Evolutionary conservation across 208 protist species (phyloP).

Genomic region (Acanthamoeba culbertsoni): DNA sequence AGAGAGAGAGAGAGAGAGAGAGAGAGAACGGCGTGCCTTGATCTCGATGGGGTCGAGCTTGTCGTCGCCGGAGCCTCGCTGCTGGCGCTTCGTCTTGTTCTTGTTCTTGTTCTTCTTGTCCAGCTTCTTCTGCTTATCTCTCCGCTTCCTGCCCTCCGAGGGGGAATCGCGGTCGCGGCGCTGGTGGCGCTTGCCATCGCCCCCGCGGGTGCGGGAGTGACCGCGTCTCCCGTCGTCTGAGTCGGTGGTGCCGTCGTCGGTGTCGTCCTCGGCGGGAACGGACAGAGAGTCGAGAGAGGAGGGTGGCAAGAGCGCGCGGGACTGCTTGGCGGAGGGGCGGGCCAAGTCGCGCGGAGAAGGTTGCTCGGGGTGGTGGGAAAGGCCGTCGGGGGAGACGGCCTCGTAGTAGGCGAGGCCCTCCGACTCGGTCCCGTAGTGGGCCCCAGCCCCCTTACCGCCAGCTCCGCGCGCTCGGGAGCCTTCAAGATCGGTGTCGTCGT

Average conservation of each 20-base stretch:
- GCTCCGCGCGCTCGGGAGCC: not conserved
- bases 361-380: too few relatives aligned
- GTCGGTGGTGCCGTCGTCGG: not conserved
- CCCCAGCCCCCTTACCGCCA: not conserved
- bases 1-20: not conserved
- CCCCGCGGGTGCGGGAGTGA: not conserved
- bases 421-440: not conserved
- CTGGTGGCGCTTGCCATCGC: not conserved
- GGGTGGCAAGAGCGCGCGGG: not conserved
- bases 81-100: not conserved
- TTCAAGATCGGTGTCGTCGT: slow-evolving; percentile 12
- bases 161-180: not conserved
- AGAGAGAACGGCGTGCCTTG: not conserved
- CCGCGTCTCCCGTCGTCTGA: not conserved
- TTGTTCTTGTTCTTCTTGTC: not conserved
- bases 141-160: too few relatives aligned
- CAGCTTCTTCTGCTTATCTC: too few relatives aligned
- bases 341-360: too few relatives aligned
- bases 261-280: not conserved
- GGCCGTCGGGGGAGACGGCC: not conserved
- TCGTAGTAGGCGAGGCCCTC: slow-evolving; percentile 35
- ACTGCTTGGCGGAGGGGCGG: too few relatives aligned
- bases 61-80: not conserved
- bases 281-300: not conserved
- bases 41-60: not conserved